Conservation (phyloP, 169 alveolate species). For the Plasmodium vivax region DNA sequence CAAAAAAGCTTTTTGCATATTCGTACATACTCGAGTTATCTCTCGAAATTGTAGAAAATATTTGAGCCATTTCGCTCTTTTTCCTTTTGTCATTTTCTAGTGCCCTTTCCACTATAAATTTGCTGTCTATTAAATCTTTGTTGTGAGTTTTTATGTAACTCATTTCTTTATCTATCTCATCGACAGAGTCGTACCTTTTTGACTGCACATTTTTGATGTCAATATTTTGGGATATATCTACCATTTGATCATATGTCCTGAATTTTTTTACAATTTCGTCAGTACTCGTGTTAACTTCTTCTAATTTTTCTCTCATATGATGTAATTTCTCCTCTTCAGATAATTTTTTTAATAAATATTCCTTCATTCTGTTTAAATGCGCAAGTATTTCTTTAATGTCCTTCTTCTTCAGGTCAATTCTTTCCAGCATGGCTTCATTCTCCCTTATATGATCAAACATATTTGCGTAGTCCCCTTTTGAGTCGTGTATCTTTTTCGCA, state of each 20-base stretch:
- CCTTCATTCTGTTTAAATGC: neutral
- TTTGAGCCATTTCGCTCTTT: neutral
- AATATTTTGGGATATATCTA: neutral
- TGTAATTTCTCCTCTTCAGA: neutral
- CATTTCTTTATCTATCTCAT: neutral
- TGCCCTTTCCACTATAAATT: neutral
- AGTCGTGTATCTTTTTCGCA: neutral
- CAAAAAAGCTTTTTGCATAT: neutral
- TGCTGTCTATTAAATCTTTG: neutral
- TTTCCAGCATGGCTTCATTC: neutral
- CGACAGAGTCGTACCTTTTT: neutral
- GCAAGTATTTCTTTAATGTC: neutral
- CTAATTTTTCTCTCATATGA: neutral
- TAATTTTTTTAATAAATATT: neutral
- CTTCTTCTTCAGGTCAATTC: slow-evolving; percentile 1
- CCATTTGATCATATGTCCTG: neutral
- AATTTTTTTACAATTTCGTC: neutral
- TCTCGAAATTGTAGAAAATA: neutral
- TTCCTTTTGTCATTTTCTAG: slow-evolving; percentile 4
- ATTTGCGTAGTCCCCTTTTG: neutral
- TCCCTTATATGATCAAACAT: neutral
- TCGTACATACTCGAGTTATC: neutral
- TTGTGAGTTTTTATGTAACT: neutral
- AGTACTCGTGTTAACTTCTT: neutral
- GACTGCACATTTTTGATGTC: neutral